Percentiles rank a stretch among this genome's conserved stretches.
Conservation (phyloP, 345 rosid genomes). For the Gossypium turneri region DNA sequence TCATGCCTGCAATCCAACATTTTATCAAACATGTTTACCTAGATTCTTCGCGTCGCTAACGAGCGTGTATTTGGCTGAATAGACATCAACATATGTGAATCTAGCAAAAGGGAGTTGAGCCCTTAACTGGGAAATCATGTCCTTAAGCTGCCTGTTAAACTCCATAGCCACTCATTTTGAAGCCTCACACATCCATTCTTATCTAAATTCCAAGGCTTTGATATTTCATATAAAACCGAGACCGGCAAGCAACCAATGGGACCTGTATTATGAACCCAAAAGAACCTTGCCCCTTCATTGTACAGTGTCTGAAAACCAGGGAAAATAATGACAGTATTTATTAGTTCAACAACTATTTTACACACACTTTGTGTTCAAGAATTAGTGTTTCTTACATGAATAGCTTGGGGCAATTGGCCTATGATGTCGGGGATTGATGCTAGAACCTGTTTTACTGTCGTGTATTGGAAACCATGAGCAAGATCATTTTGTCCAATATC, state of each 20-base stretch:
- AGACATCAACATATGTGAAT: constrained; percentile 64
- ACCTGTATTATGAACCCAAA: constrained; percentile 80
- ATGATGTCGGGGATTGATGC: constrained; percentile 53
- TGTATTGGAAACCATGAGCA: constrained; percentile 41
- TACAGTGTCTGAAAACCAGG: constrained; percentile 42
- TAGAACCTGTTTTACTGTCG: constrained; percentile 40
- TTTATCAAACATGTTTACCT: constrained; percentile 33
- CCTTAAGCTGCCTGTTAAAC: constrained; percentile 66
- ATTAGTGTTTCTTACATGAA: constrained; percentile 34
- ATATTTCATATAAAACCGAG: constrained; percentile 23
- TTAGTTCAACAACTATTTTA: not conserved
- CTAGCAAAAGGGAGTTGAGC: constrained; percentile 40
- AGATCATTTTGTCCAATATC: constrained; percentile 83
- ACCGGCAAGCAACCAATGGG: constrained; percentile 77
- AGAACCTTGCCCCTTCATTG: constrained; percentile 69
- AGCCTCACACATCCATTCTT: constrained; percentile 54
- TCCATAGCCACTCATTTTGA: constrained; percentile 53
- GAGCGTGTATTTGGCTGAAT: constrained; percentile 54
- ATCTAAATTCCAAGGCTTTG: constrained; percentile 39
- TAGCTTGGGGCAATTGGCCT: constrained; percentile 39
- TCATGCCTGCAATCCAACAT: not conserved
- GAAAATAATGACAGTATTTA: not conserved
- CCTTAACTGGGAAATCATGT: constrained; percentile 34
- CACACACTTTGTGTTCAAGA: not conserved
- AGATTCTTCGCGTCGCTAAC: constrained; percentile 40